A percentile compares a stretch with the other conserved stretches of the same genome.
Conservation (phyloP, 176 grass and related monocot genomes). For the Elaeis guineensis region DNA sequence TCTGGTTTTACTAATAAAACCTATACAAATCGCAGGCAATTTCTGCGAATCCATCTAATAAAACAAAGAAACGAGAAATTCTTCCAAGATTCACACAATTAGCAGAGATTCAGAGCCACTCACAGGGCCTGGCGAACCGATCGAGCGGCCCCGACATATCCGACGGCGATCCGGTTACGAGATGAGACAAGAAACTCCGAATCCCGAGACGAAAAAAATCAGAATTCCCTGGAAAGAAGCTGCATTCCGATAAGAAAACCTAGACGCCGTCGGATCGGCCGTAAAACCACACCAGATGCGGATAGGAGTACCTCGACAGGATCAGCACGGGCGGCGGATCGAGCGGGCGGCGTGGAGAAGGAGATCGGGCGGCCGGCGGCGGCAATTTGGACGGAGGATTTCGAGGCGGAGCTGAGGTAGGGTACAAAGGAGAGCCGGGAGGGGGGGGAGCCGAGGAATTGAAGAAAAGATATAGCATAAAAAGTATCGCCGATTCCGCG, state of each 20-base stretch:
- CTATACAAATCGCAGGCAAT: background rate
- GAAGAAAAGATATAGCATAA: background rate
- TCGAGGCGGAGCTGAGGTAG: background rate
- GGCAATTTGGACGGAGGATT: background rate
- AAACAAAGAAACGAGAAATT: background rate
- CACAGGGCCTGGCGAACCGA: conserved; percentile 15
- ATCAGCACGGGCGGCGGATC: conserved; percentile 6
- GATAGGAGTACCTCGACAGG: background rate
- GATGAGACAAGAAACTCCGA: too few species aligned
- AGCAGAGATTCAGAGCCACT: background rate
- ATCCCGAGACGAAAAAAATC: background rate
- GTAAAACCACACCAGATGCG: background rate
- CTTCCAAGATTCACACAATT: too few species aligned
- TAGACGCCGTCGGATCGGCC: conserved; percentile 2
- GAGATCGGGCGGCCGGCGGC: conserved; percentile 8
- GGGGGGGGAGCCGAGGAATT: background rate
- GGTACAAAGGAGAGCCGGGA: background rate
- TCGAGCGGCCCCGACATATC: conserved; percentile 17
- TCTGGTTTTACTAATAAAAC: too few species aligned
- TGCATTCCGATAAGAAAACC: conserved; percentile 74
- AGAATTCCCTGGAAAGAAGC: conserved; percentile 39
- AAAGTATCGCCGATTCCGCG: conserved; percentile 20
- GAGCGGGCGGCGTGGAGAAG: conserved; percentile 14
- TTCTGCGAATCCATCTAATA: conserved; percentile 2
- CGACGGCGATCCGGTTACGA: background rate